These are phyloP conservation scores for Candida awuae DNA, from an alignment of 805 yeast species.

Conservation along the genomic window DNA sequence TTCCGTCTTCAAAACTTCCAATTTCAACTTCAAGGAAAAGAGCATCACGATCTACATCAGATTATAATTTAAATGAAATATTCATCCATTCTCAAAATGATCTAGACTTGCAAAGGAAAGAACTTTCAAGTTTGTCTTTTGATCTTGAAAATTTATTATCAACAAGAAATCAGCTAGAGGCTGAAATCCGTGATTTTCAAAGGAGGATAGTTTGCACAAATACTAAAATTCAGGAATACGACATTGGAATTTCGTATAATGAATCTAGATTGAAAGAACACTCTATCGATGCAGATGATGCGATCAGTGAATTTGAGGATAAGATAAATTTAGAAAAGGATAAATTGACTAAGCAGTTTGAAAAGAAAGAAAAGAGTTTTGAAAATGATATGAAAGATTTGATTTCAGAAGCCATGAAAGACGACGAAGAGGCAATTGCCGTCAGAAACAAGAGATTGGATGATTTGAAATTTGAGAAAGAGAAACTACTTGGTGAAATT, in stretches of 20 bases:
- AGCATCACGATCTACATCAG: neutral
- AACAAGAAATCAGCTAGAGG: neutral
- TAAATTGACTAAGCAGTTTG: conserved; percentile 18
- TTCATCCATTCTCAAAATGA: conserved; percentile 4
- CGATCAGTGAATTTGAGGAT: conserved; percentile 1
- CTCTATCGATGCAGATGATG: neutral
- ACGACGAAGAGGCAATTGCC: conserved; percentile 23
- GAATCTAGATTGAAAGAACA: neutral
- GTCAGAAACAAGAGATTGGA: conserved; percentile 19
- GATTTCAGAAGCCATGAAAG: conserved; percentile 27
- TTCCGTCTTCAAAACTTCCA: conserved; percentile 7
- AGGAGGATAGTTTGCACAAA: neutral
- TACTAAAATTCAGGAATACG: conserved; percentile 5
- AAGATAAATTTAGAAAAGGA: conserved; percentile 29
- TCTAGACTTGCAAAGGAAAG: conserved; percentile 1
- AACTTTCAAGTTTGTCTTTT: neutral
- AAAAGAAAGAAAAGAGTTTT: conserved; percentile 16
- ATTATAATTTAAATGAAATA: conserved; percentile 3
- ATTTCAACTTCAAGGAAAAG: conserved; percentile 1
- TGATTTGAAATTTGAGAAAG: conserved; percentile 14
- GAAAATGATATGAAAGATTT: conserved; percentile 15
- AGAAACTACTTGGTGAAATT: conserved; percentile 19
- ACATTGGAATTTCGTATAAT: conserved; percentile 6
- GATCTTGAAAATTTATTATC: neutral
- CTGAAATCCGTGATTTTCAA: conserved; percentile 1